These are phyloP conservation scores for Cardamine resedifolia DNA, from an alignment of 345 rosid species.

Conservation along the genomic window DNA sequence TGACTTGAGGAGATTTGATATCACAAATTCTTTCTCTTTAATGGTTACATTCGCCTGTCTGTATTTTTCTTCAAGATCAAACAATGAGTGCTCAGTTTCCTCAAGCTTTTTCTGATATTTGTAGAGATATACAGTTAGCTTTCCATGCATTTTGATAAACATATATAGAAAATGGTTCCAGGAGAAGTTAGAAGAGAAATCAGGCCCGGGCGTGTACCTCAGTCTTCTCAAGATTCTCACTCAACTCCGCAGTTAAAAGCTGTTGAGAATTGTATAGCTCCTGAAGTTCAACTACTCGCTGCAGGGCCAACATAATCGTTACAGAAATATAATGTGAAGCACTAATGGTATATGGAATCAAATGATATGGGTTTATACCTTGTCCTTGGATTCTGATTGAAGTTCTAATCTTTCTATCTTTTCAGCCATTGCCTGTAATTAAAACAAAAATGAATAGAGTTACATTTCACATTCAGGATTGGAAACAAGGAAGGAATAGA, in stretches of 20 bases:
- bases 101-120: conserved; percentile 73
- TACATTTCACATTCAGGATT: conserved; percentile 12
- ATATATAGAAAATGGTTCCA: background rate
- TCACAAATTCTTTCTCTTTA: conserved; percentile 88
- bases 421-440: conserved; percentile 86
- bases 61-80: conserved; percentile 93
- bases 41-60: conserved; percentile 90
- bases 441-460: background rate
- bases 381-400: conserved; percentile 83
- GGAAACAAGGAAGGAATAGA: background rate
- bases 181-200: background rate
- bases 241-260: conserved; percentile 61
- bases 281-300: conserved; percentile 89
- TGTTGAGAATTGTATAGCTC: conserved; percentile 80
- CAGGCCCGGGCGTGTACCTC: conserved; percentile 54
- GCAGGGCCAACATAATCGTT: conserved; percentile 28
- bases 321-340: background rate
- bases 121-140: conserved; percentile 30
- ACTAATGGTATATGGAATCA: background rate
- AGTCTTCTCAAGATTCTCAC: conserved; percentile 79
- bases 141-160: conserved; percentile 5
- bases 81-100: conserved; percentile 78
- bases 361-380: conserved; percentile 45
- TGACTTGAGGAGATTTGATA: conserved; percentile 80
- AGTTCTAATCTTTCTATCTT: conserved; percentile 96